Evolutionary conservation across 192 early-diverging fungal species (phyloP), one percentile per base, ranked within the genome.

Genomic region (Dissophora globulifera): DNA sequence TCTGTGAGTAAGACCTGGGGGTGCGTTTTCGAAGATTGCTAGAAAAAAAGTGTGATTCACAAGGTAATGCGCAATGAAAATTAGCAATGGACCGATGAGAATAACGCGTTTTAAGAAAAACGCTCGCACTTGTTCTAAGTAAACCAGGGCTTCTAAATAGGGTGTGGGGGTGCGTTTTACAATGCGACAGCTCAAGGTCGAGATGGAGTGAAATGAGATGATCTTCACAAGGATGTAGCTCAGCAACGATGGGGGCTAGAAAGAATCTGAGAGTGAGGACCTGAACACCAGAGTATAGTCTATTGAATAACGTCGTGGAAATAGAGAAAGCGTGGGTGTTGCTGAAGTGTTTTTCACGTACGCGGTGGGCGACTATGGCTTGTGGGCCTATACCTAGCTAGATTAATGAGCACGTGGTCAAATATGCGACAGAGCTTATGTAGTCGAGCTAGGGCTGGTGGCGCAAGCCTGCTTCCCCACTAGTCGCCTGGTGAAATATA

Each of bases 21-120:
- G 51, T 53, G n/a, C 51, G 23, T 53, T 53, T 53, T 53, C 9
- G 29, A 13, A 53, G 30, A 53, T 53, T 53, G 51, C n/a, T 53
- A 12, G 51, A n/a, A 53, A 10, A 17, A 53, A n/a, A 19, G 1
- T 25, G 51, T 31, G 31, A 32, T 26, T 53, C 11, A n/a, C 3
- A 53, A 30, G 17, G 1, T 11, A 27, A 53, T 47, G 45, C 16
- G 17, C 15, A 33, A 53, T 53, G 51, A 53, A 53, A 53, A 53
- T 53, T 53, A 53, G 51, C 23, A 50, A 50, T 31, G 8, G 51
- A 53, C 22, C 26, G 13, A 53, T 53, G 20, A 26, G 16, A 47
- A 47, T 47, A 47, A 47, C 45, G 20, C 8, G 5, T 47, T 47
- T 17, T 22, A 5, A 11, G 45, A 47, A 47, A 47, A 47, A 47